Evolutionary conservation across 1,139 yeast species (phyloP), one percentile per base, ranked within the genome.

Genomic region (Blastobotrys niveus): DNA sequence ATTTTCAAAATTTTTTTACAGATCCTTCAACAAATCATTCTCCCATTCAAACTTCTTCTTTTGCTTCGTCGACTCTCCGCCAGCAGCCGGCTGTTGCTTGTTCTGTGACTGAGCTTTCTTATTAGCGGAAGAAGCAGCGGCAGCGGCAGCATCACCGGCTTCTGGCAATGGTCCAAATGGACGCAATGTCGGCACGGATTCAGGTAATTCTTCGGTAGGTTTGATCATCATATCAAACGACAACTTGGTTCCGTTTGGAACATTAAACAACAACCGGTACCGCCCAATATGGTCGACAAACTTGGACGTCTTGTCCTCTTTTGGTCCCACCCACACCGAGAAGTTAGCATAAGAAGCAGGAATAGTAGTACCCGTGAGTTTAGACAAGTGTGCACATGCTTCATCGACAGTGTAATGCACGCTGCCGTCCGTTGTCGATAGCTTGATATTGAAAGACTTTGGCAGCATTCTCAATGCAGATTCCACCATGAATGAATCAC

Each of bases 21-120:
- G 17, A 21, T 41, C 40, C 10, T 24, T n/a, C 19, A 43, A 21
- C 10, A 43, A 18, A 32, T 58, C 57, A 45, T 56, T 59, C 35
- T 60, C 62, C 63, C 64, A 60, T 20, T 52, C 59, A 47, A 59
- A 60, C 50, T 51, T 50, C 22, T 19, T 33, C 42, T 14, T 38
- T 29, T 31, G 43, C 35, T 12, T 32, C 42, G 34, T 24, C n/a
- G n/a, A n/a, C n/a, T n/a, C n/a, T n/a, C n/a, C n/a, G n/a, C n/a
- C n/a, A n/a, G n/a, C n/a, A n/a, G n/a, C n/a, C n/a, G n/a, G n/a
- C 45, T 9, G 37, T 15, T n/a, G 29, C 25, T 26, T 48, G 10
- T 25, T 38, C n/a, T 34, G 32, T 3, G 34, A 34, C 3, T 45
- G 37, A 32, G 40, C 40, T 4, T 45, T 46, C n/a, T 44, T 45